Conservation (phyloP, 2,329 filamentous ascomycete species). For the Lachnellula occidentalis region DNA sequence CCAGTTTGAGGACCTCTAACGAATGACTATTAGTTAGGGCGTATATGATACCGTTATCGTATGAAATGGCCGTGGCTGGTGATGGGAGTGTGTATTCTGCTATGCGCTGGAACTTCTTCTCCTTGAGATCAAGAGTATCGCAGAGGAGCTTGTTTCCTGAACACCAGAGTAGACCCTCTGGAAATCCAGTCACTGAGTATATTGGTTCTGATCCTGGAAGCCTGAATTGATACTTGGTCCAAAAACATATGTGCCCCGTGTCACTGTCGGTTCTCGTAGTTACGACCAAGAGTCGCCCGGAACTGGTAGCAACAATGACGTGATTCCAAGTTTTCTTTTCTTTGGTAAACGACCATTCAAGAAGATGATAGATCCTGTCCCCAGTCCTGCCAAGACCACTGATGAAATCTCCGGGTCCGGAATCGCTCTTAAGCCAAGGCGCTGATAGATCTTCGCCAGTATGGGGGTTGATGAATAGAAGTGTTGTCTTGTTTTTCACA, state of each 20-base stretch:
- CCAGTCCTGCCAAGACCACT: conserved; percentile 50
- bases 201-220: conserved; percentile 44
- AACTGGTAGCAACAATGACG: conserved; percentile 53
- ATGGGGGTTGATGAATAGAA: conserved; percentile 52
- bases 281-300: conserved; percentile 51
- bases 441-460: conserved; percentile 47
- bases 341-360: conserved; percentile 58
- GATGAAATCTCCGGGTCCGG: conserved; percentile 42
- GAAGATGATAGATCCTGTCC: conserved; percentile 54
- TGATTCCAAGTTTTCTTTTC: conserved; percentile 55
- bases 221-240: conserved; percentile 46
- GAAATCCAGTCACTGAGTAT: conserved; percentile 50
- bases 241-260: conserved; percentile 43
- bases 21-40: conserved; percentile 51
- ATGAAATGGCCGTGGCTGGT: conserved; percentile 43
- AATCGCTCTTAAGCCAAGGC: conserved; percentile 34
- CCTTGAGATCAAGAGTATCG: conserved; percentile 45
- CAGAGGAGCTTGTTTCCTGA: conserved; percentile 49
- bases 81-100: conserved; percentile 48
- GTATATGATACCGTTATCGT: conserved; percentile 43
- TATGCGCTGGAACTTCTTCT: conserved; percentile 46
- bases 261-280: conserved; percentile 37
- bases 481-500: conserved; percentile 38
- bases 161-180: conserved; percentile 52
- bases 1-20: conserved; percentile 46